A percentile compares a stretch with the other conserved stretches of the same genome.
Conservation (phyloP, 1,284 basidiomycete genomes). For the Leucoagaricus sp. region DNA sequence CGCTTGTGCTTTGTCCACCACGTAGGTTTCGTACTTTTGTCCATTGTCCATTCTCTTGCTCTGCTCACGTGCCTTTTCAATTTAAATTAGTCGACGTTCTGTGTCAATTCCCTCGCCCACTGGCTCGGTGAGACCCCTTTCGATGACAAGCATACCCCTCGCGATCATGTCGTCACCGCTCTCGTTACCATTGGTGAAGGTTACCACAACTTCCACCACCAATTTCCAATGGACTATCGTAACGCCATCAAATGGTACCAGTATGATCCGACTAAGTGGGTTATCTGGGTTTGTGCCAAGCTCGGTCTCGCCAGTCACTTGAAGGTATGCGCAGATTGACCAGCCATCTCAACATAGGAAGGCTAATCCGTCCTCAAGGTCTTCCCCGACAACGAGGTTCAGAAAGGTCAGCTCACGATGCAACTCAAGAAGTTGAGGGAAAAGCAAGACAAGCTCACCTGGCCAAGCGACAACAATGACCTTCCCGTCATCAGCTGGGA, state of each 20-base stretch:
- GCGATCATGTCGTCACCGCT: constrained; percentile 87
- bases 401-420: constrained; percentile 93
- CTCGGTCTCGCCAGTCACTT: constrained; percentile 85
- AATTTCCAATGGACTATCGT: constrained; percentile 94
- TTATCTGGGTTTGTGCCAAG: constrained; percentile 69
- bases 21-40: constrained; percentile 44
- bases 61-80: neutral
- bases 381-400: constrained; percentile 94
- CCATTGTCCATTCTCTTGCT: neutral
- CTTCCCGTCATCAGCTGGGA: constrained; percentile 88
- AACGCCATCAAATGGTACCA: constrained; percentile 94
- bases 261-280: constrained; percentile 91
- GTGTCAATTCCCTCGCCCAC: constrained; percentile 93
- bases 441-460: constrained; percentile 70
- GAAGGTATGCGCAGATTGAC: constrained; percentile 49
- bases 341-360: neutral
- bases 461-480: constrained; percentile 79
- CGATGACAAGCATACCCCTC: constrained; percentile 94
- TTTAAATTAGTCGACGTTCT: constrained; percentile 80
- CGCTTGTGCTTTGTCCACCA: constrained; percentile 89
- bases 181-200: constrained; percentile 90
- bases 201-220: constrained; percentile 97
- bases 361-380: constrained; percentile 34
- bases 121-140: constrained; percentile 93
- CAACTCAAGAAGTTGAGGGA: constrained; percentile 81